Base-by-base conservation (phyloP, 805 yeast genomes). In the Starmerella scarabaei region DNA sequence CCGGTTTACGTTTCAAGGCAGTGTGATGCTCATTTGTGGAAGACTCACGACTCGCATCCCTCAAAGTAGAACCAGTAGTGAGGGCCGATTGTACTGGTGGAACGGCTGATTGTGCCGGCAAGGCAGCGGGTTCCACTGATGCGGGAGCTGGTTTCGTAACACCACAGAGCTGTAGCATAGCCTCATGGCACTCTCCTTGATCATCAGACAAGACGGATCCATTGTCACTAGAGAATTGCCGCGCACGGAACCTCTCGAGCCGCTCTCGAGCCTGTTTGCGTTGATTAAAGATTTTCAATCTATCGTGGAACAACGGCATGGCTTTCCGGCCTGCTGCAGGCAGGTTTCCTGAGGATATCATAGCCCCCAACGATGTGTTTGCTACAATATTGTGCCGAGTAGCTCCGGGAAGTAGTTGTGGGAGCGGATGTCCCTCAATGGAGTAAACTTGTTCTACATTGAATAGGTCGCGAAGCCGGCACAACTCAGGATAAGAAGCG, bases 401-500 rank as follows among this genome's bases (percentile, higher is more conserved):
- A 20, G 17, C 21, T 11, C 23, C 4, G 28, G 30, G 27, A 4
- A 14, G 8, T 21, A 30, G 23, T 23, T 23, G 26, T 7, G 26
- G 26, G 9, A 23, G 11, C 26, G 9, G 9, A 23, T 11, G 26
- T 23, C 26, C 26, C 26, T 23, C 26, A 7, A 23, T 7, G 26
- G 26, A 23, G 26, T 23, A 23, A 23, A 23, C 11, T 23, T 7
- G 9, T 7, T 23, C 20, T 3, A 28, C 28, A 3, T 43, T 33
- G 36, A 59, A 53, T 28, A 47, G 12, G 3, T 35, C 33, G 3
- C 49, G 29, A 5, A 59, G 45, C 7, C 37, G 35, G 17, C 37
- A 5, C 9, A 57, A 36, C 33, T 57, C 62, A 0, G 48, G 45
- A 30, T 41, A 45, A 1, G 62, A 59, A 4, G 62, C 54, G 35